Evolutionary conservation across 2,329 filamentous ascomycete species (phyloP), one percentile per base, ranked within the genome.

Genomic region (Tolypocladium nubicola): DNA sequence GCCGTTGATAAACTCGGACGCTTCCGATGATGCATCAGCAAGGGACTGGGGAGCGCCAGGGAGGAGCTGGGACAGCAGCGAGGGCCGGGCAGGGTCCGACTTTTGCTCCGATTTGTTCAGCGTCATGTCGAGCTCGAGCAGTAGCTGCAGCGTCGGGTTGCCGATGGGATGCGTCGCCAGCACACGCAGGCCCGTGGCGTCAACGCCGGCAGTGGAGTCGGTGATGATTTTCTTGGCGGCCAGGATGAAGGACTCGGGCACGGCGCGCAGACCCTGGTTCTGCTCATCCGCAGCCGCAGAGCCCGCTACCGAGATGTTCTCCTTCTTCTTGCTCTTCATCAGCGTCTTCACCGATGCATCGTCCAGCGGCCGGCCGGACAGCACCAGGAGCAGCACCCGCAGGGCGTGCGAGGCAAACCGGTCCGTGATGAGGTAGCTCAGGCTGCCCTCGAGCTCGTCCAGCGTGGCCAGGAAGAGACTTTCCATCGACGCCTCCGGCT

Each of bases 301-400:
- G 49, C 81, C 80, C 4, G 81, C 76, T 1, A 88, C 83, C 1
- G 82, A 81, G 54, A 95, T 80, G 63, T 88, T 86, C 72, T 97
- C 92, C 73, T 97, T 97, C 74, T 86, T 92, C 72, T 90, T 92
- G 77, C 93, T 96, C 69, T 93, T 89, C 52, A 97, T 74, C n/a
- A 96, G 75, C 1, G 86, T 85, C 69, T 86, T 86, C 30, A 81
- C 85, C 0, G 85, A 81, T 0, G 81, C 74, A 58, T 87, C 83
- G 58, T 90, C 85, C 6, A 97, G 75, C 0, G 92, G 86, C 59
- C 89, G 82, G 8, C 94, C 94, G 0, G 93, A 89, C 6, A 99
- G 78, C 1, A 97, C 85, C 4, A 97, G 77, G 1, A 99, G 77
- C 10, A 99, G 79, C 0, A 96, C 89, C 53, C 94, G 85, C 49